Evolutionary conservation across 2,329 filamentous ascomycete species (phyloP).

Genomic region (Arthrobotrys iridis): DNA sequence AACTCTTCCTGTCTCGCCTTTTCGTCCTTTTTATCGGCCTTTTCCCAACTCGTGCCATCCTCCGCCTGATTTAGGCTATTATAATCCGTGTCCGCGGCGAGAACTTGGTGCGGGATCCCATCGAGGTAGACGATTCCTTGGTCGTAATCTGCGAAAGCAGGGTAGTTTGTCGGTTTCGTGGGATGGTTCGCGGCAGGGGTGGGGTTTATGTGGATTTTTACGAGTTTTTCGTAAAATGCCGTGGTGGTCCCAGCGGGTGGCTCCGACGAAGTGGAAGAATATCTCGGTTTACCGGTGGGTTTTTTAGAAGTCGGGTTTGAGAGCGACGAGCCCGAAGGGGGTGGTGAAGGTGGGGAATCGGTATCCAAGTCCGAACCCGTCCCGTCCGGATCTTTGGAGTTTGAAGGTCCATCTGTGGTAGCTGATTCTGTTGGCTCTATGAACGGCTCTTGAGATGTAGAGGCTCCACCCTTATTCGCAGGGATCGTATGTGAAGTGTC

Average conservation of each 20-base stretch:
- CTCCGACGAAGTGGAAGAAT: not conserved
- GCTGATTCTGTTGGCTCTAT: not conserved
- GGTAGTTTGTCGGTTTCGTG: constrained; percentile 11
- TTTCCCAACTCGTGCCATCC: constrained; percentile 16
- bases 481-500: constrained; percentile 2
- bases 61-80: not conserved
- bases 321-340: not conserved
- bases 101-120: constrained; percentile 25
- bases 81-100: constrained; percentile 32
- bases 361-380: not conserved
- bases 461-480: not conserved
- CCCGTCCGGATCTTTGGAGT: not conserved
- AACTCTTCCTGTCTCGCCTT: constrained; percentile 5
- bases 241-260: constrained; percentile 6
- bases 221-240: constrained; percentile 33
- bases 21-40: constrained; percentile 15
- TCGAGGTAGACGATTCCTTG: constrained; percentile 38
- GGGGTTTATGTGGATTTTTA: constrained; percentile 42
- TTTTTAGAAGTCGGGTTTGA: not conserved
- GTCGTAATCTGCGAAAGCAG: constrained; percentile 30
- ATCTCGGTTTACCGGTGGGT: not conserved
- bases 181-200: constrained; percentile 16
- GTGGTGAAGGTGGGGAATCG: not conserved
- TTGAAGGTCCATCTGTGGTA: no score
- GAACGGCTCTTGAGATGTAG: not conserved